phyloP scores from a whole-genome alignment of 1,139 yeast genomes.

The Hanseniaspora sp. region DNA sequence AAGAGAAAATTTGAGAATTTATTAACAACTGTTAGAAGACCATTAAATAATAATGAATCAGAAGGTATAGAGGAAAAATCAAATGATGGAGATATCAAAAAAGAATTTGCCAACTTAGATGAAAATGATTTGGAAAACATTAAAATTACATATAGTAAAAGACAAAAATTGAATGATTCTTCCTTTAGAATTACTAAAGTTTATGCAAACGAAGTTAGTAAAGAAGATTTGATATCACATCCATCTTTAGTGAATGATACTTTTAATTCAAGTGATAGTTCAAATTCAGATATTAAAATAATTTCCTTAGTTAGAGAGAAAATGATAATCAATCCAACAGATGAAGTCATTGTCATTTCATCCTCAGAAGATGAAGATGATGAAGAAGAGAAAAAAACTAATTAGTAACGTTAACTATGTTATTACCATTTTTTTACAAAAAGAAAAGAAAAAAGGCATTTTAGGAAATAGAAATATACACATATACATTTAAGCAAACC shows the following conservation, averaged over 20 bases:
- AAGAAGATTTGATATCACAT: background rate
- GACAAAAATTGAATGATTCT: background rate
- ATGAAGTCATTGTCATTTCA: slow-evolving; percentile 12
- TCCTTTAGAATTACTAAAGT: slow-evolving; percentile 5
- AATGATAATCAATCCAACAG: slow-evolving; percentile 11
- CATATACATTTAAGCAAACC: no score
- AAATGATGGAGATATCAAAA: background rate
- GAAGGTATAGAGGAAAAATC: background rate
- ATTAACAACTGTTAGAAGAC: background rate
- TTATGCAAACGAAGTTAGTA: background rate
- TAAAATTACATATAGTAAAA: slow-evolving; percentile 2
- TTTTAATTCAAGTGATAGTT: background rate
- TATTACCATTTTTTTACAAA: no score
- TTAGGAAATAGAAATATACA: background rate
- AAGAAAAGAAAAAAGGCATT: background rate
- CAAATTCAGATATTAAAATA: background rate
- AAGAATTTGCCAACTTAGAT: background rate
- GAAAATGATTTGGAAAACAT: slow-evolving; percentile 5
- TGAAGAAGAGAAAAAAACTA: background rate
- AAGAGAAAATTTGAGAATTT: no score
- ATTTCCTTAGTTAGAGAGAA: slow-evolving; percentile 11
- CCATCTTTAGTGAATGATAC: background rate
- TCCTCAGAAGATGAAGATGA: slow-evolving; percentile 1
- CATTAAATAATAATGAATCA: background rate
- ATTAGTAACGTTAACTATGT: no score